Percentiles rank a stretch among this genome's conserved stretches.
These are phyloP conservation scores for Pinus taeda DNA, from an alignment of 75 land plant species.

Conservation along the genomic window DNA sequence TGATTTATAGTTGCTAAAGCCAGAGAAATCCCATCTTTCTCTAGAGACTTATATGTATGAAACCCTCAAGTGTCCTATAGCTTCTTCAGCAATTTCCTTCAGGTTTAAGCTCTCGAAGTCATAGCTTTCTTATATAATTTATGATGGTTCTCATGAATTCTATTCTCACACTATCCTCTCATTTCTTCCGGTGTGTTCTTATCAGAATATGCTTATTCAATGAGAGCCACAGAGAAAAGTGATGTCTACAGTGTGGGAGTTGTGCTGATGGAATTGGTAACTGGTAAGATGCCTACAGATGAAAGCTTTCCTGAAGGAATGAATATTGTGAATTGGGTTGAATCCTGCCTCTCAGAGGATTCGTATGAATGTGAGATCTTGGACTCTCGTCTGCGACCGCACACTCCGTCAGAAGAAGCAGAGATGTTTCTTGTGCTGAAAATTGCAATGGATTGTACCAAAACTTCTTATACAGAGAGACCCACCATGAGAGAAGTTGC, in stretches of 20 bases:
- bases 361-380: constrained; percentile 32
- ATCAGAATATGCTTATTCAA: constrained; percentile 85
- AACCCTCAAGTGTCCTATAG: not conserved
- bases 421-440: constrained; percentile 71
- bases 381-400: constrained; percentile 49
- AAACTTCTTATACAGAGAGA: constrained; percentile 51
- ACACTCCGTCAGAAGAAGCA: constrained; percentile 32
- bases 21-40: not conserved
- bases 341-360: constrained; percentile 27
- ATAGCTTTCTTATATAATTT: not conserved
- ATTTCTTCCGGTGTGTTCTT: constrained; percentile 7
- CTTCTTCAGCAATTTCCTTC: not conserved
- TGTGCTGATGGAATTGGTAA: constrained; percentile 88
- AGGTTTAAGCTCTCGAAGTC: not conserved
- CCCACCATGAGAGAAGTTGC: constrained; percentile 68
- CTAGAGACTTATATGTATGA: not conserved
- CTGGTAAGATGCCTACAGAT: constrained; percentile 74
- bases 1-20: not conserved
- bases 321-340: constrained; percentile 88
- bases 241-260: constrained; percentile 94
- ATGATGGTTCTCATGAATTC: not conserved
- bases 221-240: constrained; percentile 82
- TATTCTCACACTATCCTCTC: not conserved
- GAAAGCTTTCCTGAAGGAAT: constrained; percentile 59
- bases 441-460: constrained; percentile 79